phyloP scores from a whole-genome alignment of 2,329 filamentous ascomycete species.

The Apiospora marii region DNA sequence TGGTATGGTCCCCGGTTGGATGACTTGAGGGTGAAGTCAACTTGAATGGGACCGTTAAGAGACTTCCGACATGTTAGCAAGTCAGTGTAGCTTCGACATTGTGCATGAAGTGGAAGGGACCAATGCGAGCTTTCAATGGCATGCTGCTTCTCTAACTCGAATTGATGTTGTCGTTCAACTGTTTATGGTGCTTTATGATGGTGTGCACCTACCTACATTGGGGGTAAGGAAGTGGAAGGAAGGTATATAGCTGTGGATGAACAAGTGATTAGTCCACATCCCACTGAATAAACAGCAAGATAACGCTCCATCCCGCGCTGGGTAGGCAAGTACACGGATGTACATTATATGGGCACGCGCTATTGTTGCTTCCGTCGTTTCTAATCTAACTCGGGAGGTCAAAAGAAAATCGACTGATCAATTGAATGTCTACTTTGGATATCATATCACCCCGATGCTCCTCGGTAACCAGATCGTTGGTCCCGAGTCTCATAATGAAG shows the following conservation, averaged over 20 bases:
- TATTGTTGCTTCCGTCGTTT: neutral
- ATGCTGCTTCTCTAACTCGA: neutral
- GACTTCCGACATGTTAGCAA: neutral
- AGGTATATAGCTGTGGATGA: neutral
- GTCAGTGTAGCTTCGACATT: neutral
- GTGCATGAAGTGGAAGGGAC: neutral
- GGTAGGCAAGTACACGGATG: neutral
- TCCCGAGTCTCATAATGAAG: neutral
- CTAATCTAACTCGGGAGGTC: neutral
- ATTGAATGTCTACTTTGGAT: constrained; percentile 21
- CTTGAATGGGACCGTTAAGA: neutral
- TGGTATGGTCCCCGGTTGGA: neutral
- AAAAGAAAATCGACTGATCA: neutral
- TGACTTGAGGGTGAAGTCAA: neutral
- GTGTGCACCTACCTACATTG: neutral
- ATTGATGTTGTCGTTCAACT: neutral
- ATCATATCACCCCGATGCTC: constrained; percentile 13
- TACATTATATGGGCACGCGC: neutral
- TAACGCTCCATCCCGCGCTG: neutral
- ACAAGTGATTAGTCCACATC: neutral
- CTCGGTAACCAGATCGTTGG: neutral
- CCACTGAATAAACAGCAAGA: neutral
- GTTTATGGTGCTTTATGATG: neutral
- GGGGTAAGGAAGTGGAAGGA: neutral
- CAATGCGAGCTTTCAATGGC: neutral